Conservation (phyloP, 1,284 basidiomycete species). For the Cryptococcus maquisensis region DNA sequence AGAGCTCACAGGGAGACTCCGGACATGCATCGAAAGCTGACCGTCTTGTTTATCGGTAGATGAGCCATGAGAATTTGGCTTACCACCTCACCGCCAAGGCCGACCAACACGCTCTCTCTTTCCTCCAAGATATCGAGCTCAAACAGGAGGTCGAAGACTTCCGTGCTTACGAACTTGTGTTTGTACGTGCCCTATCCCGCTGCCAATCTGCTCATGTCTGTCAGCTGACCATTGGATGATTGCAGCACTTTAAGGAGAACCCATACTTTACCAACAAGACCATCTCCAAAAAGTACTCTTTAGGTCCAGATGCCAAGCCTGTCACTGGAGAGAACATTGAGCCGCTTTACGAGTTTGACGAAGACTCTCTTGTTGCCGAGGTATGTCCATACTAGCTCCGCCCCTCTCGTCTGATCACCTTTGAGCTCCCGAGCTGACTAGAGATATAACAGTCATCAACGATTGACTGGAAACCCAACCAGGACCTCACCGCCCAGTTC, state of each 20-base stretch:
- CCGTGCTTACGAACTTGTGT: conserved; percentile 42
- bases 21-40: background rate
- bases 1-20: background rate
- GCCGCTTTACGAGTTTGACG: conserved; percentile 32
- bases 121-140: conserved; percentile 43
- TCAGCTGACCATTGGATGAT: background rate
- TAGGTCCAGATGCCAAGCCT: conserved; percentile 21
- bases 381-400: conserved; percentile 20
- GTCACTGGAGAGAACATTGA: conserved; percentile 35
- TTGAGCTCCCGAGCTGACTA: background rate
- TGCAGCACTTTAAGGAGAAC: conserved; percentile 48
- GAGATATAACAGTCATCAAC: conserved; percentile 19
- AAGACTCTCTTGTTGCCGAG: conserved; percentile 20
- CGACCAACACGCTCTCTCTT: conserved; percentile 42
- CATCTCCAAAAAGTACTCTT: conserved; percentile 40
- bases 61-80: conserved; percentile 23
- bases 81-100: conserved; percentile 23
- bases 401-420: background rate
- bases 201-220: background rate
- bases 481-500: conserved; percentile 49
- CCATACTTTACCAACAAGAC: conserved; percentile 46
- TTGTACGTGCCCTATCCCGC: conserved; percentile 31
- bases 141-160: conserved; percentile 43
- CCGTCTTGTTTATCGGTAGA: conserved; percentile 14
- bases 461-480: conserved; percentile 53